Evolutionary conservation across 1,284 basidiomycete species (phyloP), one percentile per base, ranked within the genome.

Genomic region (Cutaneotrichosporon arboriforme): DNA sequence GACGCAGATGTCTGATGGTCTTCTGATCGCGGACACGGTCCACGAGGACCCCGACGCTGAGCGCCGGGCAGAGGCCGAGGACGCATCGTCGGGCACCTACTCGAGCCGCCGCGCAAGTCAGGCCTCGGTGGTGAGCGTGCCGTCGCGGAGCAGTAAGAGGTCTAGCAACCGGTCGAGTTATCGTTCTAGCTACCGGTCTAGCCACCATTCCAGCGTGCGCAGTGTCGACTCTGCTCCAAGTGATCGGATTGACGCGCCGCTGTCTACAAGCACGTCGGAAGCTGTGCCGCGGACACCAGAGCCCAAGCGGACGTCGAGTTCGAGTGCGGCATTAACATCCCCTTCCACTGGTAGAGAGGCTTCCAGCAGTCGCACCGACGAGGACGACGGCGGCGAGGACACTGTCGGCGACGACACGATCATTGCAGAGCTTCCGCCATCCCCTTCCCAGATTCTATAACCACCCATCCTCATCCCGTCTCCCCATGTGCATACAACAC

Each of bases 31-130:
- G 10, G 45, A 41, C 4, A 38, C 42, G 9, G 13, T 52, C 15
- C 36, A 33, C 21, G 52, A 54, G 31, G 40, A 52, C 1, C 43
- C 47, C 20, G 47, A 49, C 18, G 51, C 38, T 18, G 51, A 57
- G 48, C 38, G 14, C 8, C 21, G 39, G 17, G 44, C 44, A 17
- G 46, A 52, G 20, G 44, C 38, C 18, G 51, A 42, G 38, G 21
- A 48, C 41, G 46, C 26, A 23, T 31, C 36, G 15, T 20, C n/a
- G 4, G 35, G 14, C 20, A 35, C 23, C 14, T 17, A 21, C 33
- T 13, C 17, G 13, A 13, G 18, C 18, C 36, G 14, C 17, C 45
- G 26, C 26, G 10, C 26, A 31, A 31, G 26, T 31, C 26, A 31
- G 7, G 26, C 26, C 26, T 31, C 26, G 26, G 26, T 10, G 26